phyloP scores from a whole-genome alignment of 176 grass and related monocot species.

The Phyllostachys edulis region DNA sequence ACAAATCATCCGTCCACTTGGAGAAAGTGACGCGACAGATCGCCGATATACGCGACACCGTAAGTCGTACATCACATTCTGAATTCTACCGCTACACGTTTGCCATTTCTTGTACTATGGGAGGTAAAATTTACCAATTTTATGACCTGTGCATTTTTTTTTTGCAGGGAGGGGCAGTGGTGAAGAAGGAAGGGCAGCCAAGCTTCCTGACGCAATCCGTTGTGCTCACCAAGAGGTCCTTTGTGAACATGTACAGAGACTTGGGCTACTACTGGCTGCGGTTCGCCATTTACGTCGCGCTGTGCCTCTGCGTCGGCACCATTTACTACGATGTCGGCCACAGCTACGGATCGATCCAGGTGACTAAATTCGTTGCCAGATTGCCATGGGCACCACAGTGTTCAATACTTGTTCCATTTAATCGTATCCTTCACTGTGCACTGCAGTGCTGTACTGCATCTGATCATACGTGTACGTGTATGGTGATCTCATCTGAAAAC shows the following conservation, averaged over 20 bases:
- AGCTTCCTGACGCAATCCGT: slow-evolving; percentile 68
- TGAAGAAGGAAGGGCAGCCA: slow-evolving; percentile 59
- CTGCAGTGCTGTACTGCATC: not conserved
- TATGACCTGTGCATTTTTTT: not conserved
- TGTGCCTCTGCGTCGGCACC: slow-evolving; percentile 80
- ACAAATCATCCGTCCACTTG: slow-evolving; percentile 55
- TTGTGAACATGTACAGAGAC: slow-evolving; percentile 95
- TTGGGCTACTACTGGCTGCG: slow-evolving; percentile 94
- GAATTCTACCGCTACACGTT: not conserved
- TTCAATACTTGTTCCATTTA: not conserved
- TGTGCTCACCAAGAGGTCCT: slow-evolving; percentile 83
- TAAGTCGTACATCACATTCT: not conserved
- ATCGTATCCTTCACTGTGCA: not conserved
- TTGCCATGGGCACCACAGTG: not conserved
- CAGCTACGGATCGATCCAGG: slow-evolving; percentile 75
- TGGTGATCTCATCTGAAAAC: not conserved
- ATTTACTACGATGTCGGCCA: slow-evolving; percentile 67
- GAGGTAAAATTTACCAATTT: not conserved
- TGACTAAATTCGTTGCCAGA: not conserved
- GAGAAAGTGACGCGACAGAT: slow-evolving; percentile 58
- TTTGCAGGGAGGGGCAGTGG: slow-evolving; percentile 49
- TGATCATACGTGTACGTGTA: not conserved
- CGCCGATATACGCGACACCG: slow-evolving; percentile 45
- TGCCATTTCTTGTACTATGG: not conserved
- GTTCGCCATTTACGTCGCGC: slow-evolving; percentile 64